Evolutionary conservation across 2,329 filamentous ascomycete genomes (phyloP).

Genomic region (Alternaria viburni): DNA sequence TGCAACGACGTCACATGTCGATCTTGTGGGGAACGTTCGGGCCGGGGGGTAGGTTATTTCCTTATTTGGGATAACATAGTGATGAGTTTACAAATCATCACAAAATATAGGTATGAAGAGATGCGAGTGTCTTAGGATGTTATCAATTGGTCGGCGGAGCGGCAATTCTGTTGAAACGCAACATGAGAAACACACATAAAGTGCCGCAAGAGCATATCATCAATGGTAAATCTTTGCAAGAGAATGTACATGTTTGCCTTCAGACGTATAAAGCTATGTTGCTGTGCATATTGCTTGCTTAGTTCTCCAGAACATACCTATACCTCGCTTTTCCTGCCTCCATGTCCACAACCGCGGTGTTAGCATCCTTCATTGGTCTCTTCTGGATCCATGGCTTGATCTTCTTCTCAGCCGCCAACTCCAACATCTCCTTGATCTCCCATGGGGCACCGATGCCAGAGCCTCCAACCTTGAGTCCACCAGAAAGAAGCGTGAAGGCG

Average conservation of each 20-base stretch:
- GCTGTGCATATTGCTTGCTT: not conserved
- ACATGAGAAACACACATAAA: not conserved
- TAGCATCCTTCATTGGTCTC: conserved; percentile 60
- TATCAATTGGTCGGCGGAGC: not conserved
- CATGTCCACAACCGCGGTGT: conserved; percentile 64
- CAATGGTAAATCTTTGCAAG: not conserved
- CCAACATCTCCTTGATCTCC: conserved; percentile 51
- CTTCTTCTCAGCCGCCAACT: conserved; percentile 64
- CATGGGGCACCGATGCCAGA: conserved; percentile 30
- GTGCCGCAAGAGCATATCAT: not conserved
- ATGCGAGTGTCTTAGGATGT: not conserved
- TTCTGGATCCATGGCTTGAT: conserved; percentile 69
- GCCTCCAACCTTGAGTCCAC: conserved; percentile 32
- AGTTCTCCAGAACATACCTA: conserved; percentile 42
- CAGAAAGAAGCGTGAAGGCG: conserved; percentile 57
- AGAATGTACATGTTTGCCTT: not conserved
- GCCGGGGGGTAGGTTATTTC: not conserved
- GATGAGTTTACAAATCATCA: not conserved
- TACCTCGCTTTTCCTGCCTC: conserved; percentile 61
- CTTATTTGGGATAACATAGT: not conserved
- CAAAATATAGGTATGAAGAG: not conserved
- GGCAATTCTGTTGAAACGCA: not conserved
- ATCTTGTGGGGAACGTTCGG: not conserved
- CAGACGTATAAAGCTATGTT: not conserved
- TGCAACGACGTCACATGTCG: not conserved